These are phyloP conservation scores for Triticum timopheevii DNA, from an alignment of 176 grass and related monocot species.

Conservation along the genomic window DNA sequence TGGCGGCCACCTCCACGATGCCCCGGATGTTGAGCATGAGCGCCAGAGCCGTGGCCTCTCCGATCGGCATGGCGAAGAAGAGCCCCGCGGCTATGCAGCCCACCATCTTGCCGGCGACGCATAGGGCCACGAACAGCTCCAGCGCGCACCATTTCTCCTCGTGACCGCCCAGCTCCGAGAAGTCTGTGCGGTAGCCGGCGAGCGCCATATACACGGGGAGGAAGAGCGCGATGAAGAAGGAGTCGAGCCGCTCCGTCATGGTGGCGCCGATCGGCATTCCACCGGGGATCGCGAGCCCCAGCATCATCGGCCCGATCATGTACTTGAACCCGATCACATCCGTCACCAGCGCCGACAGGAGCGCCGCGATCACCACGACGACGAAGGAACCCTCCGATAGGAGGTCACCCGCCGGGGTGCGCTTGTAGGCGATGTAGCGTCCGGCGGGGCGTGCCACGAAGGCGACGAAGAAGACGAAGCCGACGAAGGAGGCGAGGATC, in stretches of 20 bases:
- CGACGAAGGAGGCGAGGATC: conserved; percentile 38
- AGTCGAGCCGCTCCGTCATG: conserved; percentile 72
- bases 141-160: conserved; percentile 47
- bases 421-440: conserved; percentile 34
- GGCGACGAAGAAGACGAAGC: conserved; percentile 38
- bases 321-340: conserved; percentile 67
- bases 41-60: conserved; percentile 49
- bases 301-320: conserved; percentile 66
- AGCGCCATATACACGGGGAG: conserved; percentile 64
- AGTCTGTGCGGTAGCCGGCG: conserved; percentile 68
- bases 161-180: conserved; percentile 34
- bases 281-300: conserved; percentile 62
- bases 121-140: conserved; percentile 64
- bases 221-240: conserved; percentile 69
- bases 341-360: conserved; percentile 57
- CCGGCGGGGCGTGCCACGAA: conserved; percentile 44
- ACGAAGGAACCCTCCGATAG: conserved; percentile 59
- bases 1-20: conserved; percentile 71
- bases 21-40: conserved; percentile 73
- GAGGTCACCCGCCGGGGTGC: conserved; percentile 34
- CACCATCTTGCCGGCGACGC: conserved; percentile 59
- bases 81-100: conserved; percentile 51
- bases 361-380: conserved; percentile 42
- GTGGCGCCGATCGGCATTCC: conserved; percentile 84
- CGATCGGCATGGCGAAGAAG: conserved; percentile 58